A percentile compares a stretch with the other conserved stretches of the same genome.
Evolutionary conservation across 192 early-diverging fungal genomes (phyloP).

Genomic region (Pilobolus umbonatus): DNA sequence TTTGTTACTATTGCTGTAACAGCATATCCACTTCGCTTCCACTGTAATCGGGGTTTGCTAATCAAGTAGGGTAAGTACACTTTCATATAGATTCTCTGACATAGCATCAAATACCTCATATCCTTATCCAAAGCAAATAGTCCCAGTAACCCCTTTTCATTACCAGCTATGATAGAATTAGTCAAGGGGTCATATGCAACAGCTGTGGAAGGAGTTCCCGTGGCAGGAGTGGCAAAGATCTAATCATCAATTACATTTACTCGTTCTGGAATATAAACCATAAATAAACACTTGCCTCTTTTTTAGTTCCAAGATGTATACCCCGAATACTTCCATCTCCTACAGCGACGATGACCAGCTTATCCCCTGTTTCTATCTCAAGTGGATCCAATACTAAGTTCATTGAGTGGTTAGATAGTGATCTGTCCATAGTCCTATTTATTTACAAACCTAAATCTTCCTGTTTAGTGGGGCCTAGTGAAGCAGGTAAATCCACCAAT

Average conservation of each 20-base stretch:
- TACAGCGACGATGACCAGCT: conserved; percentile 37
- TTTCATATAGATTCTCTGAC: background rate
- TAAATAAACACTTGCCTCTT: conserved; percentile 34
- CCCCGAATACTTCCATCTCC: conserved; percentile 36
- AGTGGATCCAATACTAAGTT: conserved; percentile 25
- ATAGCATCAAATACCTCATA: conserved; percentile 26
- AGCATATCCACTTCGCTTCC: conserved; percentile 17
- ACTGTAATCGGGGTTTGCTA: background rate
- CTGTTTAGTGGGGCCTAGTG: background rate
- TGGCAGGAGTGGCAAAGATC: conserved; percentile 36
- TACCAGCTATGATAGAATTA: conserved; percentile 34
- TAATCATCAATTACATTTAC: conserved; percentile 5
- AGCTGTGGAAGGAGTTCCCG: conserved; percentile 23
- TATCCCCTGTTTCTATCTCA: conserved; percentile 45
- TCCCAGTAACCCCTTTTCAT: conserved; percentile 42
- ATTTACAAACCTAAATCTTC: conserved; percentile 24
- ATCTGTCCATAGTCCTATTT: background rate
- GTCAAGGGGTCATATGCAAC: conserved; percentile 35
- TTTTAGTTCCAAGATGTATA: conserved; percentile 43
- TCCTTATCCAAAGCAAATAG: conserved; percentile 37
- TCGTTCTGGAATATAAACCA: background rate
- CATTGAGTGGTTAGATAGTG: too few relatives aligned
- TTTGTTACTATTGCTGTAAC: conserved; percentile 8
- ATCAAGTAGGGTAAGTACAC: background rate
- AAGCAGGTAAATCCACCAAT: conserved; percentile 13